Evolutionary conservation across 306 rosid genomes (phyloP).

Genomic region (Mucuna pruriens): DNA sequence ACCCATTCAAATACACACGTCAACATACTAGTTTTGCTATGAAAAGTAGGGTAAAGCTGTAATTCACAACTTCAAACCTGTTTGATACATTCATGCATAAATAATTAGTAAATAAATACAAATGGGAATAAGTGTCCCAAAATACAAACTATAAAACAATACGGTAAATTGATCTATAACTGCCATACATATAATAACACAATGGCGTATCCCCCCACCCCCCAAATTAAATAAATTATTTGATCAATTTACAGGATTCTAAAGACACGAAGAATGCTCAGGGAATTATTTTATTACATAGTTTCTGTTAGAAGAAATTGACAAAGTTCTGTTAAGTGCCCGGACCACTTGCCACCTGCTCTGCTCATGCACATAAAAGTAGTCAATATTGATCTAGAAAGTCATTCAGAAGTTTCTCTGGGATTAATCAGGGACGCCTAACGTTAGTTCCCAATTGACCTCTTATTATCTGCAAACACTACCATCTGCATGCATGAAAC

Average conservation of each 20-base stretch:
- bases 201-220: too few relatives aligned
- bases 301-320: background rate
- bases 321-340: background rate
- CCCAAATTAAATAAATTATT: background rate
- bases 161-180: background rate
- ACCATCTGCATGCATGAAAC: background rate
- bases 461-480: background rate
- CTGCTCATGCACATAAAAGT: background rate
- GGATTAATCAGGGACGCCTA: constrained; percentile 1
- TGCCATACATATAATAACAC: too few relatives aligned
- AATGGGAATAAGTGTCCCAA: too few relatives aligned
- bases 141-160: background rate
- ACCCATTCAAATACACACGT: too few relatives aligned
- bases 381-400: background rate
- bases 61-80: background rate
- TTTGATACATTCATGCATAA: background rate
- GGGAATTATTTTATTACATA: background rate
- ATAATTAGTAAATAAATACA: too few relatives aligned
- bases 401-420: constrained; percentile 1
- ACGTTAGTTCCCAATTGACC: background rate
- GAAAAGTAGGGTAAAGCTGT: background rate
- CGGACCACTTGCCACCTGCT: background rate
- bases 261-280: background rate
- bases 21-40: too few relatives aligned
- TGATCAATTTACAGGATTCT: background rate